Conservation (phyloP, 345 rosid genomes). For the Lepidium africanum region DNA sequence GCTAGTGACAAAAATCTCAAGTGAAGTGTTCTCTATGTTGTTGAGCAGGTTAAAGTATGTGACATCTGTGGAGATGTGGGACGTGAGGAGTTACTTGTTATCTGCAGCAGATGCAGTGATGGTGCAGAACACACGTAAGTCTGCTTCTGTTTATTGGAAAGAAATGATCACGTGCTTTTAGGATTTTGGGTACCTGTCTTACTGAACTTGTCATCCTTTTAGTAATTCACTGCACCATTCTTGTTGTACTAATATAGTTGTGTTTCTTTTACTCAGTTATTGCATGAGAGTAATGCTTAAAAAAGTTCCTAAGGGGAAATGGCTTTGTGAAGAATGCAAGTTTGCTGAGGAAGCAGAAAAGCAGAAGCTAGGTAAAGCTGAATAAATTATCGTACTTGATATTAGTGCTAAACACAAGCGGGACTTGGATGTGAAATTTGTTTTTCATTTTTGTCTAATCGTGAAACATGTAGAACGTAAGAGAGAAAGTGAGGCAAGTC, state of each 20-base stretch:
- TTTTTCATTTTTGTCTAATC: neutral
- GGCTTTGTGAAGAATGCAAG: slow-evolving; percentile 98
- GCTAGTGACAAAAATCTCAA: neutral
- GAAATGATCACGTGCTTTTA: neutral
- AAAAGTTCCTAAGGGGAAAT: slow-evolving; percentile 80
- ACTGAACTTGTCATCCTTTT: no score
- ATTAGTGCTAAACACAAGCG: no score
- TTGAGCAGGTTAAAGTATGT: slow-evolving; percentile 92
- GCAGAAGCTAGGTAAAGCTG: slow-evolving; percentile 58
- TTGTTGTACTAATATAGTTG: slow-evolving; percentile 5
- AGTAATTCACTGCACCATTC: neutral
- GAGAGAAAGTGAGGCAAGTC: slow-evolving; percentile 29
- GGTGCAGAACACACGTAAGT: slow-evolving; percentile 99
- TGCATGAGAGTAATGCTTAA: slow-evolving; percentile 91
- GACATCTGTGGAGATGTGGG: slow-evolving; percentile 99
- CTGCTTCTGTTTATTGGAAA: slow-evolving; percentile 1
- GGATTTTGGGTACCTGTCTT: no score
- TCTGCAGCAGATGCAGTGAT: slow-evolving; percentile 85
- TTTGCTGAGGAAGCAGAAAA: slow-evolving; percentile 58
- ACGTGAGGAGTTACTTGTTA: slow-evolving; percentile 92
- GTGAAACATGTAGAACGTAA: slow-evolving; percentile 46
- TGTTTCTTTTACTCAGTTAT: slow-evolving; percentile 50
- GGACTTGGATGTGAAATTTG: no score
- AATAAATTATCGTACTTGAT: neutral
- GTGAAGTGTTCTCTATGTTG: neutral